Evolutionary conservation across 2,329 filamentous ascomycete species (phyloP).

Genomic region (Microcyclospora tardicrescens): DNA sequence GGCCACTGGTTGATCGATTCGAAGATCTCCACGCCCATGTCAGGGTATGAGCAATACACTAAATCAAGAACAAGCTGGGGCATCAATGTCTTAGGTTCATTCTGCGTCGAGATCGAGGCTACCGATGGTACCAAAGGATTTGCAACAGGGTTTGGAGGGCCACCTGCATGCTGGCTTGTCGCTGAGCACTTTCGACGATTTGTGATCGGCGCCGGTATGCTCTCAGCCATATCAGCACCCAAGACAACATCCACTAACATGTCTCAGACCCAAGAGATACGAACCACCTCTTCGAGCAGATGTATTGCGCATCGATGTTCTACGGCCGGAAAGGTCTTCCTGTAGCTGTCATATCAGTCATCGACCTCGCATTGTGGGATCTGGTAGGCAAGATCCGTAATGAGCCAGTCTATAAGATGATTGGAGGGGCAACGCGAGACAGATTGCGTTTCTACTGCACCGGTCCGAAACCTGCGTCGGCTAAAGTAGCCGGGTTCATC

Average conservation of each 20-base stretch:
- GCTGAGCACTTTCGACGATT: constrained; percentile 91
- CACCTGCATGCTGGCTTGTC: constrained; percentile 85
- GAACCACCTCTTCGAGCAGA: constrained; percentile 86
- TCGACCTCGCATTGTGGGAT: constrained; percentile 89
- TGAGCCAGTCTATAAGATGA: constrained; percentile 88
- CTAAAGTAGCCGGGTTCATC: constrained; percentile 77
- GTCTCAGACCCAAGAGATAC: constrained; percentile 70
- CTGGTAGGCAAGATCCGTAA: constrained; percentile 79
- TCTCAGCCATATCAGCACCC: not conserved
- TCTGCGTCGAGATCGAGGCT: constrained; percentile 80
- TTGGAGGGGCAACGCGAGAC: constrained; percentile 77
- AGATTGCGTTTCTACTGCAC: constrained; percentile 90
- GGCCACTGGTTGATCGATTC: constrained; percentile 74
- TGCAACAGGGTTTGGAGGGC: constrained; percentile 86
- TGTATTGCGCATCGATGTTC: constrained; percentile 94
- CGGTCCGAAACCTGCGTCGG: constrained; percentile 67
- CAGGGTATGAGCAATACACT: constrained; percentile 76
- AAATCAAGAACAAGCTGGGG: constrained; percentile 84
- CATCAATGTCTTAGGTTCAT: constrained; percentile 88
- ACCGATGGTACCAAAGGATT: constrained; percentile 87
- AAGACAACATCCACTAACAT: constrained; percentile 5
- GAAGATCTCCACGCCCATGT: constrained; percentile 86
- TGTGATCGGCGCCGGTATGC: constrained; percentile 58
- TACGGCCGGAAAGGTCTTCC: constrained; percentile 89
- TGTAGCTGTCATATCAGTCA: constrained; percentile 82